These are phyloP conservation scores for Odonthalia washingtoniensis DNA, from an alignment of 31 red algal genomes.

Conservation along the genomic window DNA sequence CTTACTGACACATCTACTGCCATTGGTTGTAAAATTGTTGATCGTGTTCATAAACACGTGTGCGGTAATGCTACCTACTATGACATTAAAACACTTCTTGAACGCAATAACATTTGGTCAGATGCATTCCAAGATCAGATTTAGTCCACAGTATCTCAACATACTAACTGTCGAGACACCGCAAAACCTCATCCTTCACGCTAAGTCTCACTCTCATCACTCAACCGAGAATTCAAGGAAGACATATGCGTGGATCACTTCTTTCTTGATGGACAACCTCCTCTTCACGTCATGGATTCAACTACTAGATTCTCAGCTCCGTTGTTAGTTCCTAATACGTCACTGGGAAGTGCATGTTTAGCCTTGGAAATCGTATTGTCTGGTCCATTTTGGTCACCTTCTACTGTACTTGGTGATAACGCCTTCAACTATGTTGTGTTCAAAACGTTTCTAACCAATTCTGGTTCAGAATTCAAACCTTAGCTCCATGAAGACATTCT, in stretches of 20 bases:
- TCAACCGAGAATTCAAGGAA: conserved; percentile 24
- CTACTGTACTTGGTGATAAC: background rate
- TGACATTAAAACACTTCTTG: too few species aligned
- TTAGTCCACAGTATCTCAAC: too few species aligned
- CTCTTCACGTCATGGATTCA: too few species aligned
- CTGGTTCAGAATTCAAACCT: background rate
- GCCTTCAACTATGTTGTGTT: background rate
- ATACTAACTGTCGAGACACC: too few species aligned
- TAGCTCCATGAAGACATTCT: background rate
- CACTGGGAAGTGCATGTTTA: background rate
- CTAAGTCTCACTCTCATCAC: conserved; percentile 11
- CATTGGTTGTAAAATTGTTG: too few species aligned
- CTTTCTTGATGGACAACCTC: conserved; percentile 7
- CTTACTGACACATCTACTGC: too few species aligned
- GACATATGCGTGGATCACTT: conserved; percentile 24
- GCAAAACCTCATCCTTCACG: background rate
- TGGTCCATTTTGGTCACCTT: conserved; percentile 1
- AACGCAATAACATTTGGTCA: too few species aligned
- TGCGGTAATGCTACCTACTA: too few species aligned
- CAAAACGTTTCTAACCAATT: background rate
- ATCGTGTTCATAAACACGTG: too few species aligned
- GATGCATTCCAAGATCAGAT: too few species aligned
- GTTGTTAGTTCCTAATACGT: background rate
- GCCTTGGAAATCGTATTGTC: conserved; percentile 15
- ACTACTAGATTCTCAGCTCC: conserved; percentile 9